Conservation (phyloP, 495 filamentous ascomycete genomes). For the Collariella sp. region DNA sequence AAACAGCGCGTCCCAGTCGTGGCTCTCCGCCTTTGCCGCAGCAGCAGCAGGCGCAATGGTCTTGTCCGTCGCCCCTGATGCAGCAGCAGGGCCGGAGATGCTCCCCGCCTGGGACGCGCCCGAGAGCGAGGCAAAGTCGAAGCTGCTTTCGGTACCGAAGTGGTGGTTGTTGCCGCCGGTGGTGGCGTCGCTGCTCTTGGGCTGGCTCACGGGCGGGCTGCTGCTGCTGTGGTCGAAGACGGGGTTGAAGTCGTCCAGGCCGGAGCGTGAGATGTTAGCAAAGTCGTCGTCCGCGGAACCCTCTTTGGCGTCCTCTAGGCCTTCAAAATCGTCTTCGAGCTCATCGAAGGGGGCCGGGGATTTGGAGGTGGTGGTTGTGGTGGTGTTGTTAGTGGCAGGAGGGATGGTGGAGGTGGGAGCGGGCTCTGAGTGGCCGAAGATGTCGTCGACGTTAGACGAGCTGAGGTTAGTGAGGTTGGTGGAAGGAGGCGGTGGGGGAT, state of each 20-base stretch:
- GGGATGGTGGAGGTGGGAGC: conserved; percentile 1
- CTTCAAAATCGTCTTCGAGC: conserved; percentile 85
- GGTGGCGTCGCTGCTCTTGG: conserved; percentile 36
- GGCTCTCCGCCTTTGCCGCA: conserved; percentile 30
- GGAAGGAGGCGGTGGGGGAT: conserved; percentile 13
- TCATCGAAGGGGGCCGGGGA: conserved; percentile 48
- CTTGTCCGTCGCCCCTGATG: too few species aligned
- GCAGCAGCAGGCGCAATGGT: too few species aligned
- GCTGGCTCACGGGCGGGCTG: conserved; percentile 45
- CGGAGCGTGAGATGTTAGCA: conserved; percentile 49
- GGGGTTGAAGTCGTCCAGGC: conserved; percentile 57
- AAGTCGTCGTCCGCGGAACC: conserved; percentile 87
- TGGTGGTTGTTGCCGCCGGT: conserved; percentile 17
- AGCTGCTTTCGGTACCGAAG: conserved; percentile 42
- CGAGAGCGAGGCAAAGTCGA: conserved; percentile 39
- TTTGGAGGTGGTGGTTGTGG: conserved; percentile 29
- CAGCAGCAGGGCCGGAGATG: conserved; percentile 47
- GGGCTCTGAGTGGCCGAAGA: conserved; percentile 22
- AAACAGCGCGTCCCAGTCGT: conserved; percentile 96
- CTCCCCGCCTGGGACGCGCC: conserved; percentile 39
- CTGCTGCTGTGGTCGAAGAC: conserved; percentile 48
- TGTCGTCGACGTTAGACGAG: conserved; percentile 23
- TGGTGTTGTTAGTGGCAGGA: conserved; percentile 4
- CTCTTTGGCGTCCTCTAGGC: conserved; percentile 81
- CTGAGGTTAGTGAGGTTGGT: conserved; percentile 11